A percentile compares a stretch with the other conserved stretches of the same genome.
Conservation (phyloP, 2,329 filamentous ascomycete species). For the Stagonosporopsis cucurbitacearum region DNA sequence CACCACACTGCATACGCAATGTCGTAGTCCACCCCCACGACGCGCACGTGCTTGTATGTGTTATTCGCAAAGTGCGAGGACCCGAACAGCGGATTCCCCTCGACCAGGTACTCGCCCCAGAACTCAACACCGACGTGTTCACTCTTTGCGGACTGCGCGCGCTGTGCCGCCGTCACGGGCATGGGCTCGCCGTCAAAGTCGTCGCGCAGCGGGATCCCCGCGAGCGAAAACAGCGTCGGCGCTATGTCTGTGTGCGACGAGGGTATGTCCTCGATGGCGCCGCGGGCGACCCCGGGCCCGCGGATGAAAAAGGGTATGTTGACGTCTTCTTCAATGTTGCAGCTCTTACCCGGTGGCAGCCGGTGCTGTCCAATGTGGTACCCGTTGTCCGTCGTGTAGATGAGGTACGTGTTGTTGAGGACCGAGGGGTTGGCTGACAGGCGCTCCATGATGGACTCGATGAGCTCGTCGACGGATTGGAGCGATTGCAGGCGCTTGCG, state of each 20-base stretch:
- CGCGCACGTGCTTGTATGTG: constrained; percentile 66
- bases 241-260: constrained; percentile 52
- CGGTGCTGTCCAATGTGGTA: constrained; percentile 53
- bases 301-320: constrained; percentile 52
- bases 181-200: constrained; percentile 50
- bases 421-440: constrained; percentile 50
- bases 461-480: constrained; percentile 62
- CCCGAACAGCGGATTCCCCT: constrained; percentile 25
- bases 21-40: constrained; percentile 63
- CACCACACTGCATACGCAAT: constrained; percentile 75
- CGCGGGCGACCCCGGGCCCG: constrained; percentile 46
- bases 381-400: constrained; percentile 53
- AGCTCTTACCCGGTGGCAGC: constrained; percentile 51
- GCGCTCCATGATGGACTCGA: constrained; percentile 54
- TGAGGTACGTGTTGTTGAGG: constrained; percentile 56
- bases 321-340: constrained; percentile 52
- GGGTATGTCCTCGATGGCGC: constrained; percentile 28
- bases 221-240: constrained; percentile 48
- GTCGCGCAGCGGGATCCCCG: constrained; percentile 38
- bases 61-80: constrained; percentile 49
- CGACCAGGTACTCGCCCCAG: constrained; percentile 47
- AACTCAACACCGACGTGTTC: constrained; percentile 53
- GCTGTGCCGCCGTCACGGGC: constrained; percentile 33
- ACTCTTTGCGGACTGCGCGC: constrained; percentile 19
- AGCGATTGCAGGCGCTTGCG: constrained; percentile 57